phyloP scores from a whole-genome alignment of 2,329 filamentous ascomycete species.

The Aspergillus alliaceus region DNA sequence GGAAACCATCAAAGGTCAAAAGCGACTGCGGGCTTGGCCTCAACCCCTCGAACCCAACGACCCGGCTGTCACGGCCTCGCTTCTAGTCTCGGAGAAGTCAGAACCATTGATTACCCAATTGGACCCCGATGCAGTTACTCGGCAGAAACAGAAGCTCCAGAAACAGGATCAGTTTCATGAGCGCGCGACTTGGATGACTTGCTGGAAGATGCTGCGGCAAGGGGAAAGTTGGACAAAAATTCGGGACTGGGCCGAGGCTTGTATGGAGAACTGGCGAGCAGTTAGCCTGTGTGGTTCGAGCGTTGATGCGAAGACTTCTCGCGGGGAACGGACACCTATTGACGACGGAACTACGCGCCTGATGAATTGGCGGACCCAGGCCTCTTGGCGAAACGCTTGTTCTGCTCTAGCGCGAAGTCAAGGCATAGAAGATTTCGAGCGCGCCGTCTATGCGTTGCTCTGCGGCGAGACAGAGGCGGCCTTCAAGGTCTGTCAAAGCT shows the following conservation, averaged over 20 bases:
- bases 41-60: constrained; percentile 65
- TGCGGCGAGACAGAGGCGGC: constrained; percentile 79
- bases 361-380: constrained; percentile 42
- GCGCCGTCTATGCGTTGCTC: constrained; percentile 87
- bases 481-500: constrained; percentile 71
- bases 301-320: constrained; percentile 27
- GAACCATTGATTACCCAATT: constrained; percentile 78
- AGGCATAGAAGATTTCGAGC: constrained; percentile 73
- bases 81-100: constrained; percentile 58
- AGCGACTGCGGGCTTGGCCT: constrained; percentile 70
- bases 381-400: constrained; percentile 40
- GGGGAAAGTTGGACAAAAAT: constrained; percentile 75
- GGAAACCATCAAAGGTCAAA: constrained; percentile 84
- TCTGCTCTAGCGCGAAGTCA: constrained; percentile 58
- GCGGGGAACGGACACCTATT: constrained; percentile 29
- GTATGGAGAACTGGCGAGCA: constrained; percentile 86
- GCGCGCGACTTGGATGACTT: constrained; percentile 86
- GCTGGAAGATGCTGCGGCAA: constrained; percentile 86
- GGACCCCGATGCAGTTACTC: constrained; percentile 83
- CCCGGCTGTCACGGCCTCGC: constrained; percentile 55
- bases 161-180: constrained; percentile 86
- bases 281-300: constrained; percentile 70
- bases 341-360: constrained; percentile 41
- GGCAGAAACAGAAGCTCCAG: constrained; percentile 75
- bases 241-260: constrained; percentile 80